Base-by-base conservation (phyloP, 1,284 basidiomycete genomes). In the Malassezia japonica region DNA sequence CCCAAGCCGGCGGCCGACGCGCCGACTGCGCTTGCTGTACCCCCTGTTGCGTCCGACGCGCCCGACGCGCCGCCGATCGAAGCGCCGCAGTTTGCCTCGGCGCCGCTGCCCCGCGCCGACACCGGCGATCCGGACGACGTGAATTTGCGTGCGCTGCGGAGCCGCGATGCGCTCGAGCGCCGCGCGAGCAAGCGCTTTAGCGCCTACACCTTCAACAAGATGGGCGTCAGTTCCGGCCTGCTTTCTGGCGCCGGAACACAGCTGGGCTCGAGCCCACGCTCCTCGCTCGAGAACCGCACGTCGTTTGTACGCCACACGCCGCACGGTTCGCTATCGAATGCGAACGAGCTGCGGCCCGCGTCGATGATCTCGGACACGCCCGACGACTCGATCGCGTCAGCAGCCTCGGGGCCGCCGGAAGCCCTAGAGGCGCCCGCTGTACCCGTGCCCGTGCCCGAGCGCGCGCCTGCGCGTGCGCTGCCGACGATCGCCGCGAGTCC, bases 181-280 rank as follows among this genome's bases (percentile, higher is more conserved):
- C 79, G 92, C 34, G 92, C 92, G 3, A 91, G 87, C 23, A 96
- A 96, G 71, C 84, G 92, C 0, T 98, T 92, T 76, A 95, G 90
- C 48, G 86, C 86, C 1, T 98, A 94, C 72, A 88, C 90, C 46
- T 87, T 95, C 67, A 85, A 86, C 60, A 94, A 92, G 76, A 92
- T 98, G 83, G 84, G 87, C 8, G 55, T 67, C 5, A 65, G 65
- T 1, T 59, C 41, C 2, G 50, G 50, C 7, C 21, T 48, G 16
- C 28, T 42, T 7, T 21, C 37, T 4, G 35, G 43, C 13, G 21
- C 41, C 4, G 50, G 45, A 10, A 40, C 43, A 12, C 38, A 40
- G 38, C 31, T 28, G 16, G 40, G 25, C 15, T 13, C 40, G 6
- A 44, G 42, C 18, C 42, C 42, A n/a, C 29, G 42, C 21, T 33